A percentile compares a stretch with the other conserved stretches of the same genome.
phyloP scores from a whole-genome alignment of 441 rosid genomes.

The Jatropha multifida region DNA sequence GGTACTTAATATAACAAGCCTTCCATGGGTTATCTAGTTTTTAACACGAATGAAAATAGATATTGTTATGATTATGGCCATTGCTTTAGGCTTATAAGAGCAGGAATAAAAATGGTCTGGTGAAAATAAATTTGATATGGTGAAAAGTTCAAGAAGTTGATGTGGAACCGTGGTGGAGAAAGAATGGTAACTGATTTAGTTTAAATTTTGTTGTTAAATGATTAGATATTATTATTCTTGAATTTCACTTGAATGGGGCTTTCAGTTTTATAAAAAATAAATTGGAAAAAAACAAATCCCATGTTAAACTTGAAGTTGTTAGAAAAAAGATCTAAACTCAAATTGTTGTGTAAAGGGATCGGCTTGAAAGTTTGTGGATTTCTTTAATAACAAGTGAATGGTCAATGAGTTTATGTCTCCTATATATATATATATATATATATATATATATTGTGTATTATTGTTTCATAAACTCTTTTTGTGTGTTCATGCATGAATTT shows the following conservation, averaged over 20 bases:
- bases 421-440: too few species aligned
- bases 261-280: neutral
- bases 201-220: neutral
- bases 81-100: neutral
- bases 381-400: neutral
- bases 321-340: neutral
- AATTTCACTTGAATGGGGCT: neutral
- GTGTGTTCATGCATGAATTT: conserved; percentile 12
- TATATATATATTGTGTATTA: too few species aligned
- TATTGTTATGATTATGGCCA: neutral
- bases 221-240: neutral
- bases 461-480: neutral
- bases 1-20: neutral
- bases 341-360: neutral
- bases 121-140: neutral
- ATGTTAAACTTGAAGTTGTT: neutral
- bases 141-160: neutral
- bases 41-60: too few species aligned
- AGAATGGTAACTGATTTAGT: neutral
- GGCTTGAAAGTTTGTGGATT: neutral
- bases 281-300: neutral
- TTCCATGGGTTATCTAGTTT: neutral
- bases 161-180: neutral
- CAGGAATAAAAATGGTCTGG: neutral
- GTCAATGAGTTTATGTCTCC: neutral